Base-by-base conservation (phyloP, 768 basidiomycete genomes). In the Piloderma croceum region DNA sequence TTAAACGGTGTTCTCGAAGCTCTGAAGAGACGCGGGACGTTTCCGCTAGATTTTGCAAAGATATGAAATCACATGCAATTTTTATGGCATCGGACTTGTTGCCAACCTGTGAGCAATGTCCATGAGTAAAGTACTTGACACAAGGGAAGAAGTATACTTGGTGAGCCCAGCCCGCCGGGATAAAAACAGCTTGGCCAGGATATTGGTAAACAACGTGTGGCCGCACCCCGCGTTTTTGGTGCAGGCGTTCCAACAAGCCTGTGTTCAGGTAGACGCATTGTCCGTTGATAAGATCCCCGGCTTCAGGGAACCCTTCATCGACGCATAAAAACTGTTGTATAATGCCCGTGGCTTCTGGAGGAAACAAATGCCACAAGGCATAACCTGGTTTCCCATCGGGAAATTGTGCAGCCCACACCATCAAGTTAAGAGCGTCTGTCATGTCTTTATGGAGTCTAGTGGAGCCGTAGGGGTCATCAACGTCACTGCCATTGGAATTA, bases 31-130 rank as follows among this genome's bases (percentile, higher is more conserved):
- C n/a, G n/a, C n/a, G n/a, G n/a, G n/a, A n/a, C n/a, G n/a, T n/a
- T n/a, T n/a, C n/a, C n/a, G n/a, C n/a, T n/a, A 97, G 81, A 57
- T 94, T 96, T 67, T 96, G 88, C 31, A 91, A 83, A 69, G 85
- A 88, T 48, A 96, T 90, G 60, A 91, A 97, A 62, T 97, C 93
- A 53, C 84, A 74, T 21, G 93, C 92, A 38, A 96, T 88, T 65
- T 97, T 97, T 67, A 97, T 81, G 54, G 88, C 92, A 60, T 96
- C 91, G n/a, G 89, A 74, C 37, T 92, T 64, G 58, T 97, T 96
- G 50, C 86, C 84, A 7, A 96, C 92, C 81, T 94, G 52, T 15
- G 49, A 51, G 21, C n/a, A 10, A 38, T 34, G 19, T 36, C 20
- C 46, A 23, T 34, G 23, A 24, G 22, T 15, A 24, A 18, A 32